Evolutionary conservation across 73 alveolate genomes (phyloP).

Genomic region (Blepharisma stoltei): DNA sequence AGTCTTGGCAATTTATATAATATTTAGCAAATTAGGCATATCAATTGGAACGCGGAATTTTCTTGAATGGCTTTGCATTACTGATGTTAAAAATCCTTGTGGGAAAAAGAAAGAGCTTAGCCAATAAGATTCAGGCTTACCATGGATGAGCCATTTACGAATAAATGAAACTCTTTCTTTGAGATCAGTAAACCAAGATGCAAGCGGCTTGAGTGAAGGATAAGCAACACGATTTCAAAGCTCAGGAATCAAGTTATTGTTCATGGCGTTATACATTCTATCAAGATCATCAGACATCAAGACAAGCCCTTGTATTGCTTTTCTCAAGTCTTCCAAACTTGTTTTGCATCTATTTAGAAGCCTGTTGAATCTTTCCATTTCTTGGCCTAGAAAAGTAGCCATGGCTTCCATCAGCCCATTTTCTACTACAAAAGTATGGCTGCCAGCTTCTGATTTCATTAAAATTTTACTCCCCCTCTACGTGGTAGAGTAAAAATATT

Average conservation of each 20-base stretch:
- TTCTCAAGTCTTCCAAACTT: constrained; percentile 68
- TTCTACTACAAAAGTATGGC: constrained; percentile 66
- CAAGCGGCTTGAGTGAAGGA: constrained; percentile 91
- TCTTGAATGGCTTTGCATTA: constrained; percentile 93
- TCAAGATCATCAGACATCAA: constrained; percentile 99
- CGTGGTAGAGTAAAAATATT: no score
- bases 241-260: constrained; percentile 93
- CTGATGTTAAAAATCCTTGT: constrained; percentile 98
- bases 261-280: constrained; percentile 85
- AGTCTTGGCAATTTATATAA: no score
- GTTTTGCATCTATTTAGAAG: constrained; percentile 71
- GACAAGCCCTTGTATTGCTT: constrained; percentile 88
- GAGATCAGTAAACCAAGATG: constrained; percentile 98
- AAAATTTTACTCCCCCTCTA: no score
- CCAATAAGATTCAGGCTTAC: constrained; percentile 98
- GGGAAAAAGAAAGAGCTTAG: constrained; percentile 99
- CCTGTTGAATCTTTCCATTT: constrained; percentile 83
- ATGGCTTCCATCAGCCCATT: constrained; percentile 78
- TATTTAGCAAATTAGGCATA: no score
- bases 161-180: constrained; percentile 92
- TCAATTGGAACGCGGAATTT: constrained; percentile 93
- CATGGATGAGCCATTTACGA: constrained; percentile 94
- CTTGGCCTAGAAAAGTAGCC: constrained; percentile 91
- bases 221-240: constrained; percentile 95
- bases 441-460: constrained; percentile 79